Base-by-base conservation (phyloP, 2,329 filamentous ascomycete species). In the Xylariales sp. region DNA sequence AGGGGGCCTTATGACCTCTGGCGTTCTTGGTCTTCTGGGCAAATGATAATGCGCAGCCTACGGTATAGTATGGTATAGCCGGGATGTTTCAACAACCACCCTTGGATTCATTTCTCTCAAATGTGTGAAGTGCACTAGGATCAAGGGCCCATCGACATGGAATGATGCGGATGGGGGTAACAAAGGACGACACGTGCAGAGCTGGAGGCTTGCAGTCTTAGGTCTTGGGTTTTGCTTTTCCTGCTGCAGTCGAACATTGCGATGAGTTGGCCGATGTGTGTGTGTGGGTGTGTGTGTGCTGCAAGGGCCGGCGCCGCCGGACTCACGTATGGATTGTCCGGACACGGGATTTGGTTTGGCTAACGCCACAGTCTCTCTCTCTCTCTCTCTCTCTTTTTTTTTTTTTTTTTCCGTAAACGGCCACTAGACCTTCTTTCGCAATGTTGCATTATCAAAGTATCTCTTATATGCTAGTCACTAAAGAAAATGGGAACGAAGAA, bases 271-370 rank as follows among this genome's bases (percentile, higher is more conserved):
- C 32, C 53, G 32, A 50, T 39, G 54, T 62, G 5, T 55, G 60
- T 49, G 52, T 18, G 60, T 41, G 52, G 14, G 60, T 39, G 30
- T 52, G 49, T 12, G 16, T 62, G 58, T 39, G 36, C 59, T 54
- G 48, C 50, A 54, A 48, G 41, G 32, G 39, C 43, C 45, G 60
- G 62, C 46, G 45, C 46, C 30, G 54, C 54, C 62, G 54, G 62
- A 64, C 48, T 55, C 36, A 28, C 43, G 54, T 58, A 10, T 56
- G 39, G 39, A 59, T 53, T 64, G 62, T 59, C 62, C 62, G 54
- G 54, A 30, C 16, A 46, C 30, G n/a, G 59, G 54, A 3, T 56
- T 32, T n/a, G 14, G 54, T 23, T 23, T 23, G 23, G 23, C 23
- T 23, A 23, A 23, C 23, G 28, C 7, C 54, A 56, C 23, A 9